Evolutionary conservation across 352 stramenopile genomes (phyloP).

Genomic region (Pythium dissimile): DNA sequence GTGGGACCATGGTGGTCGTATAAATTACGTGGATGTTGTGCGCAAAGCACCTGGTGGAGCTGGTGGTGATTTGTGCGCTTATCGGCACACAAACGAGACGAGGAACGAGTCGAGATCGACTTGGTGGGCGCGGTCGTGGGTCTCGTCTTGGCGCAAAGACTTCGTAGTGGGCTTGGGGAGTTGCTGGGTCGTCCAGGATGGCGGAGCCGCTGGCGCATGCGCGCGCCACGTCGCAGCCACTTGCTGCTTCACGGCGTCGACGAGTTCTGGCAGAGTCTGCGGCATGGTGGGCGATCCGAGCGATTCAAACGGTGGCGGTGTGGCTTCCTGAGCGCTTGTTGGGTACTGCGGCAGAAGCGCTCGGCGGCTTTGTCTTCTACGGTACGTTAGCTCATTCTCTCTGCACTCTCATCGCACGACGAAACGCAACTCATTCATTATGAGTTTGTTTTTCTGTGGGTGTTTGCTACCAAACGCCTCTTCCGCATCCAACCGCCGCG

Average conservation of each 20-base stretch:
- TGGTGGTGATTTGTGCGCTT: not conserved
- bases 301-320: slow-evolving; percentile 25
- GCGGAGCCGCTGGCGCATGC: not conserved
- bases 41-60: not conserved
- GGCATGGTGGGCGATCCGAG: slow-evolving; percentile 32
- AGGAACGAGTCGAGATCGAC: slow-evolving; percentile 22
- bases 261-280: slow-evolving; percentile 42
- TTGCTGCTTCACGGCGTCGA: slow-evolving; percentile 24
- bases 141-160: not conserved
- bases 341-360: slow-evolving; percentile 17
- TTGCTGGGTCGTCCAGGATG: not conserved
- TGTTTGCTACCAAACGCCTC: slow-evolving; percentile 1
- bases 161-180: not conserved
- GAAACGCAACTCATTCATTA: not conserved
- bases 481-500: slow-evolving; percentile 6
- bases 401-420: no score
- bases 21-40: slow-evolving; percentile 14
- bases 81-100: slow-evolving; percentile 21
- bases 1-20: not conserved
- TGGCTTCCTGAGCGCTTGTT: slow-evolving; percentile 38
- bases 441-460: not conserved
- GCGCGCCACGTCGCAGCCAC: slow-evolving; percentile 12
- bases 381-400: slow-evolving; percentile 24
- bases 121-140: not conserved
- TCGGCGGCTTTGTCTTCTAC: slow-evolving; percentile 50